phyloP scores from a whole-genome alignment of 768 basidiomycete genomes.

The Sarcodon aspratus region DNA sequence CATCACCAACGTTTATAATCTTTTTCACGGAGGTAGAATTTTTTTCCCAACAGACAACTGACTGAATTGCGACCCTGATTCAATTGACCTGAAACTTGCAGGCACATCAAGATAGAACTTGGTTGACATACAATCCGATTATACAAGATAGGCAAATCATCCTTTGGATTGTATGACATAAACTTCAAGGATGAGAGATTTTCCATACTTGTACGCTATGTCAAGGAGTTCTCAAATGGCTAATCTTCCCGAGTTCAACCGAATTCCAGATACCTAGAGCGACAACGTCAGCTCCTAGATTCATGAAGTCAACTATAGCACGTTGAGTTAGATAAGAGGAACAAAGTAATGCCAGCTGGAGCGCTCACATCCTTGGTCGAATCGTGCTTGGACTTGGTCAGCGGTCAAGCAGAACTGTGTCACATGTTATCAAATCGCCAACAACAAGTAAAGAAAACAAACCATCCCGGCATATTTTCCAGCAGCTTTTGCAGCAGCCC shows the following conservation, averaged over 20 bases:
- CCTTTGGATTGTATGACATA: no score
- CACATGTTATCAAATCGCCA: no score
- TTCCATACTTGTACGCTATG: neutral
- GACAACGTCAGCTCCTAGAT: constrained; percentile 16
- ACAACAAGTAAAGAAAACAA: neutral
- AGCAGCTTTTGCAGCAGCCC: constrained; percentile 9
- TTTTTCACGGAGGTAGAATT: no score
- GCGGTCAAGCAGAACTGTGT: constrained; percentile 11
- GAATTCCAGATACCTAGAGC: constrained; percentile 10
- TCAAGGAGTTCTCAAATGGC: neutral
- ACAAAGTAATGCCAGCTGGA: neutral
- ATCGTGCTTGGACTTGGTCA: constrained; percentile 15
- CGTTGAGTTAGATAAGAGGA: neutral
- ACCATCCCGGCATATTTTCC: constrained; percentile 12
- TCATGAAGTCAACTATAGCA: constrained; percentile 14
- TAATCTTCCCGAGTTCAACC: constrained; percentile 7
- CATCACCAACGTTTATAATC: no score
- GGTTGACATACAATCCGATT: no score
- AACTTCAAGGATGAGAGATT: no score
- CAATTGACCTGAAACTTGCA: no score
- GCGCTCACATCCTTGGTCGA: constrained; percentile 13
- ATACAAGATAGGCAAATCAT: no score
- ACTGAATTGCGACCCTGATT: no score
- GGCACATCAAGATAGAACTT: no score
- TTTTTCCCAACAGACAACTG: no score